Evolutionary conservation across 768 basidiomycete species (phyloP), one percentile per base, ranked within the genome.

Genomic region (Naganishia antarctica): DNA sequence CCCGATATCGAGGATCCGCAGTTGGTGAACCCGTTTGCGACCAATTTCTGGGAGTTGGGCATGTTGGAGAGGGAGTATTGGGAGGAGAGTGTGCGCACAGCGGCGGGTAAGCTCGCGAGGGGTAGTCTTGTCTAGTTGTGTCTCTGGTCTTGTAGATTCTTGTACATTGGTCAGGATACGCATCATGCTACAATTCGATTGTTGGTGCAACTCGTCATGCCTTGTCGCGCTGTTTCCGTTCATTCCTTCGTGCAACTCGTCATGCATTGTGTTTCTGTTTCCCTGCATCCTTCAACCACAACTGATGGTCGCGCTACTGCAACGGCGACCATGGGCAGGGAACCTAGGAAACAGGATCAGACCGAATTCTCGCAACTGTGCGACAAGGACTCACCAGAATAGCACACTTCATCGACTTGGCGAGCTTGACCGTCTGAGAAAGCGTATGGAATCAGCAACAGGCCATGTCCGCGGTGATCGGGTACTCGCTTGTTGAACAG

Each of bases 1-100:
- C 83, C 88, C 0, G 86, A 91, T 59, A 80, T 94, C 46, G 89
- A 94, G 71, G 93, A 97, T 78, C 92, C 92, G 9, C 78, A 78
- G 65, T 65, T 80, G 37, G 70, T 72, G 28, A 79, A 80, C 67
- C 64, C 75, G 37, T 90, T 94, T 73, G 88, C 86, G 50, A 86
- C 90, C 32, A 88, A 84, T 47, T 87, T 91, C 70, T 97, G 86
- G 83, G 96, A 99, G 79, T 78, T 93, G 62, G 70, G 74, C 2
- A 79, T 86, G 67, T 77, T 87, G 65, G 81, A 89, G 53, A 80
- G 80, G 67, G 76, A 78, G 69, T 69, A 77, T 63, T 79, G 72
- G 79, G 88, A 93, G 77, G 78, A 81, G 70, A 78, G 80, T 59
- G 87, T 96, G 8, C 80, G 88, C 67, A 81, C 80, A 50, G 86